These are phyloP conservation scores for Candida qinlingensis DNA, from an alignment of 805 yeast species.

Conservation along the genomic window DNA sequence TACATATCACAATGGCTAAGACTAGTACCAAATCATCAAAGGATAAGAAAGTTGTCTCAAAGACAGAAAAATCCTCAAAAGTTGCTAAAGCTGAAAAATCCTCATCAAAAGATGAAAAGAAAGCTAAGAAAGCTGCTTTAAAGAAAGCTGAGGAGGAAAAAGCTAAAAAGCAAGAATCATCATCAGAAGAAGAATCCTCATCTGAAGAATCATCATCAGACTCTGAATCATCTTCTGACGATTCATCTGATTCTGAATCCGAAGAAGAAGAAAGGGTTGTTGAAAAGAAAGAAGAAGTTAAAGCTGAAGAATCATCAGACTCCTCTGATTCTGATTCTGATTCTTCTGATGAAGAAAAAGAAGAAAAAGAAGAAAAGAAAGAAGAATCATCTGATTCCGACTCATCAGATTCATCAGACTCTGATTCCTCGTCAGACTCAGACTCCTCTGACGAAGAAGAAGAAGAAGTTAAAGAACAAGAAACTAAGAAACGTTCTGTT, in stretches of 20 bases:
- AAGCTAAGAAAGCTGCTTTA: conserved; percentile 18
- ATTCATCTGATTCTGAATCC: conserved; percentile 12
- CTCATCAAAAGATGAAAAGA: conserved; percentile 25
- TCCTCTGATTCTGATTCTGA: conserved; percentile 14
- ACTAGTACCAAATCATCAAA: conserved; percentile 9
- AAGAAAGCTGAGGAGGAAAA: conserved; percentile 14
- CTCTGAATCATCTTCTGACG: conserved; percentile 17
- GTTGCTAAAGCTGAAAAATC: conserved; percentile 22
- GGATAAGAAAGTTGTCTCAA: conserved; percentile 19
- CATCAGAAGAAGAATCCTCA: conserved; percentile 18
- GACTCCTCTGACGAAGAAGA: conserved; percentile 25
- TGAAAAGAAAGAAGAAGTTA: background rate
- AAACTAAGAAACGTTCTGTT: conserved; percentile 31
- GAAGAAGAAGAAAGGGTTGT: background rate
- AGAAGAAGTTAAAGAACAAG: conserved; percentile 25
- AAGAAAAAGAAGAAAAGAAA: conserved; percentile 9
- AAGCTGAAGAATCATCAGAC: conserved; percentile 9
- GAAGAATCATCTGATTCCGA: conserved; percentile 13
- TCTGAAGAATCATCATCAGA: conserved; percentile 19
- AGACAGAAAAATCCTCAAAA: conserved; percentile 23
- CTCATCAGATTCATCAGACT: conserved; percentile 24
- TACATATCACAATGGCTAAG: conserved; percentile 19
- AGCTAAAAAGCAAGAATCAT: conserved; percentile 24
- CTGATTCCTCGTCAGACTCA: conserved; percentile 14
- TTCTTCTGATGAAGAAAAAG: conserved; percentile 1